Percentiles rank a stretch among this genome's conserved stretches.
phyloP scores from a whole-genome alignment of 1,284 basidiomycete genomes.

The Meira nashicola region DNA sequence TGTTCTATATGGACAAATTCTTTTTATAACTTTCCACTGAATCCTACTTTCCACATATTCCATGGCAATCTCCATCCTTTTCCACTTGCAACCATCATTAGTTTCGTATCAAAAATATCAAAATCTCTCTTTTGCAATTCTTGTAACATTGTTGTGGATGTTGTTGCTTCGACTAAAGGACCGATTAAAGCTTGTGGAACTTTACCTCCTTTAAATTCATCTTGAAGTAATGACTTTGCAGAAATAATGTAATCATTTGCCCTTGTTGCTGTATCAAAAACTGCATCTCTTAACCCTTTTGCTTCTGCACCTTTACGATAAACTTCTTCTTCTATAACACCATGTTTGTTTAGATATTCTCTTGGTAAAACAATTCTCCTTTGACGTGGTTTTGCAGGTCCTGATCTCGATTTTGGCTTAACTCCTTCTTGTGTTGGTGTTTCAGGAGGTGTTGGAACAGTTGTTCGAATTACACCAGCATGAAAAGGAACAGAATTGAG shows the following conservation, averaged over 20 bases:
- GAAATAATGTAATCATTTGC: constrained; percentile 87
- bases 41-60: constrained; percentile 14
- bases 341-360: constrained; percentile 73
- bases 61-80: constrained; percentile 12
- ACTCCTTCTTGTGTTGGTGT: background rate
- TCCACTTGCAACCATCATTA: constrained; percentile 9
- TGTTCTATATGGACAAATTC: background rate
- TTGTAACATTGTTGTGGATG: constrained; percentile 33
- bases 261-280: constrained; percentile 80
- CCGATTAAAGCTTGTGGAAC: constrained; percentile 68
- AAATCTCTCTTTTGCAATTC: constrained; percentile 12
- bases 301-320: constrained; percentile 68
- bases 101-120: constrained; percentile 10
- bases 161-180: constrained; percentile 71
- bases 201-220: constrained; percentile 58
- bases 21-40: constrained; percentile 7
- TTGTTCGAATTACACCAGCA: constrained; percentile 10
- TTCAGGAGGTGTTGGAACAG: background rate
- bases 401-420: background rate
- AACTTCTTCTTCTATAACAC: constrained; percentile 79
- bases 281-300: constrained; percentile 64
- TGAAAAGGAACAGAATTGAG: constrained; percentile 42
- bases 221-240: constrained; percentile 70
- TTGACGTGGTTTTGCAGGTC: background rate
- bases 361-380: constrained; percentile 67